Conservation (phyloP, 2,329 filamentous ascomycete genomes). For the Phaeosphaeriaceae sp. region DNA sequence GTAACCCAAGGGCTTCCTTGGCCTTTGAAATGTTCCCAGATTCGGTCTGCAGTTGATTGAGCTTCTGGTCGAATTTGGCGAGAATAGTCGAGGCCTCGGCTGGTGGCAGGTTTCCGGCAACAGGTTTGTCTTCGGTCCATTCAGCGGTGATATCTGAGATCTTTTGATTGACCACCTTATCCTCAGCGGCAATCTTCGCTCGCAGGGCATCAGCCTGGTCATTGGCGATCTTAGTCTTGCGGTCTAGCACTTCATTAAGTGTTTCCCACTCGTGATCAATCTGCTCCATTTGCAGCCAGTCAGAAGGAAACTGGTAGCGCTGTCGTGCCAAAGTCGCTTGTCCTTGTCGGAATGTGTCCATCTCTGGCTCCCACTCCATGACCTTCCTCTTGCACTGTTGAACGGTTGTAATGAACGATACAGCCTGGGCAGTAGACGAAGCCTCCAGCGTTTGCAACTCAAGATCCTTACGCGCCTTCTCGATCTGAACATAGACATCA, state of each 20-base stretch:
- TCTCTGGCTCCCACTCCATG: constrained; percentile 91
- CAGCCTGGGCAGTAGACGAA: constrained; percentile 93
- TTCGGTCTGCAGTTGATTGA: constrained; percentile 84
- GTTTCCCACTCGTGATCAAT: constrained; percentile 96
- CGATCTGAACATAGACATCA: constrained; percentile 89
- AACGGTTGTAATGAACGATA: constrained; percentile 97
- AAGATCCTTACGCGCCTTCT: constrained; percentile 86
- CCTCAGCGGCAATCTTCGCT: constrained; percentile 93
- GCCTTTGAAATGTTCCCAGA: constrained; percentile 94
- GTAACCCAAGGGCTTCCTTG: constrained; percentile 93
- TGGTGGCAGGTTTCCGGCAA: constrained; percentile 91
- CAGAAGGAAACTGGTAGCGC: constrained; percentile 88
- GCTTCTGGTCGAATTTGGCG: constrained; percentile 79
- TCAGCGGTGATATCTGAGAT: constrained; percentile 82
- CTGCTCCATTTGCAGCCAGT: constrained; percentile 96
- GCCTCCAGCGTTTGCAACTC: constrained; percentile 92
- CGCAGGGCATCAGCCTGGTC: constrained; percentile 95
- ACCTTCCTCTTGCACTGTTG: constrained; percentile 95
- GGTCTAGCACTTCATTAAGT: constrained; percentile 86
- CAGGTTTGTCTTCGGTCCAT: constrained; percentile 97
- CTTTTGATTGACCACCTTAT: constrained; percentile 87
- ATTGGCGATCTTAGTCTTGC: constrained; percentile 93
- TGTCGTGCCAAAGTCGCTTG: constrained; percentile 91
- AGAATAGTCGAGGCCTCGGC: constrained; percentile 86
- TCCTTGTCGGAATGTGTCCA: constrained; percentile 94